These are phyloP conservation scores for Kurtzmaniella natalensis DNA, from an alignment of 1,139 yeast genomes.

Conservation along the genomic window DNA sequence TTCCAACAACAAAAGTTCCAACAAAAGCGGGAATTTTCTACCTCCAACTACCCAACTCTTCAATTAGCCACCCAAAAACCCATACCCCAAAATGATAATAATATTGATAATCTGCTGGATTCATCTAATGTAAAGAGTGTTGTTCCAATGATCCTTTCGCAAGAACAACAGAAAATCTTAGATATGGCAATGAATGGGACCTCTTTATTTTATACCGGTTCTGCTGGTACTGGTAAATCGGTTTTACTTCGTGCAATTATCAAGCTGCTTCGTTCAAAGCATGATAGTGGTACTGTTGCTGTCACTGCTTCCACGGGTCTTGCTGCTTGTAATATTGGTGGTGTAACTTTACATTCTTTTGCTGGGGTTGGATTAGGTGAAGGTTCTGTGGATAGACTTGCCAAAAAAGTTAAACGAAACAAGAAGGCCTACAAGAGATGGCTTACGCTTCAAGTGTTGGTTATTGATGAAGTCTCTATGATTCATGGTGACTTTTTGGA, in stretches of 20 bases:
- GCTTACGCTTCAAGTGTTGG: conserved; percentile 56
- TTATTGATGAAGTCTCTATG: conserved; percentile 90
- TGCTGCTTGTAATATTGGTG: conserved; percentile 91
- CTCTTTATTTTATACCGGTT: conserved; percentile 82
- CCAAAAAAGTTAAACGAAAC: conserved; percentile 54
- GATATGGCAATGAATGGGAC: conserved; percentile 37
- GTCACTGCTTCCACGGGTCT: conserved; percentile 92
- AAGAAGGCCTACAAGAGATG: conserved; percentile 56
- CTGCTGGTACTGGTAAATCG: conserved; percentile 96
- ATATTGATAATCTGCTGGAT: background rate
- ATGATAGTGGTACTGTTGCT: conserved; percentile 55
- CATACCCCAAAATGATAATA: background rate
- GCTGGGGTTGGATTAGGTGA: conserved; percentile 81
- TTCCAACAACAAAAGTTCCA: too few relatives aligned
- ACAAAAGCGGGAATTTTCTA: conserved; percentile 1
- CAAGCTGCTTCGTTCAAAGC: conserved; percentile 44
- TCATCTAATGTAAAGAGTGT: conserved; percentile 21
- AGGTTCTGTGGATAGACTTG: conserved; percentile 30
- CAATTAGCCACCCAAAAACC: conserved; percentile 2
- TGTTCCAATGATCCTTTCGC: conserved; percentile 34
- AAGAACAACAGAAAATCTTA: conserved; percentile 39
- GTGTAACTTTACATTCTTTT: conserved; percentile 78
- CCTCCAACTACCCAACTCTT: conserved; percentile 1
- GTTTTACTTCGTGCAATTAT: conserved; percentile 70
- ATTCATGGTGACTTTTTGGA: conserved; percentile 72